A percentile compares a stretch with the other conserved stretches of the same genome.
These are phyloP conservation scores for Ganoderma boninense DNA, from an alignment of 1,284 basidiomycete genomes.

Conservation along the genomic window DNA sequence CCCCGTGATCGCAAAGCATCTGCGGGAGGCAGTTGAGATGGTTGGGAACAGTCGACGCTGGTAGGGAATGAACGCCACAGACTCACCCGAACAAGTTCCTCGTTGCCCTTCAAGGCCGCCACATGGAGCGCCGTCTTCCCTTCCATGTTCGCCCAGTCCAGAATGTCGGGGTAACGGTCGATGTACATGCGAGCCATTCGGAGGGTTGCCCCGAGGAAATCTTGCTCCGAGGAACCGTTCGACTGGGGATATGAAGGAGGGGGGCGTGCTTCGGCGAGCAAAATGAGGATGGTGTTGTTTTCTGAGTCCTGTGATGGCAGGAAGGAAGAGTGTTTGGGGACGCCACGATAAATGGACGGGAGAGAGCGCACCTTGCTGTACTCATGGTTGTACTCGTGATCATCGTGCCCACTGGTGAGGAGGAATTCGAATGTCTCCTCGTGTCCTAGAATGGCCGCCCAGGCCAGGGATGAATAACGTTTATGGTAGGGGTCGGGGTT, in stretches of 20 bases:
- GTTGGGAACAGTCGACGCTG: constrained; percentile 19
- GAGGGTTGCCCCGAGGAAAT: constrained; percentile 73
- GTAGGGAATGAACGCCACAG: constrained; percentile 38
- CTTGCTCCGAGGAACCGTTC: constrained; percentile 57
- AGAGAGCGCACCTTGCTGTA: constrained; percentile 70
- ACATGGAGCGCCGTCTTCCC: constrained; percentile 93
- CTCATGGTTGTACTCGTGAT: constrained; percentile 69
- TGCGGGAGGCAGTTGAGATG: constrained; percentile 42
- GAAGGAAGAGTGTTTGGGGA: constrained; percentile 1
- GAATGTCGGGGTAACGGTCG: constrained; percentile 82
- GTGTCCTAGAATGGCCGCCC: constrained; percentile 85
- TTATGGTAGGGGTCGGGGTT: constrained; percentile 82
- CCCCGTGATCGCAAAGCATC: constrained; percentile 90
- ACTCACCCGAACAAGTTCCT: constrained; percentile 83
- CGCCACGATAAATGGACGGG: constrained; percentile 11
- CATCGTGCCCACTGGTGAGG: constrained; percentile 85
- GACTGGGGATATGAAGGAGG: constrained; percentile 56
- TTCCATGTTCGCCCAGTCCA: constrained; percentile 90
- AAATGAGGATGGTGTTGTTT: constrained; percentile 89
- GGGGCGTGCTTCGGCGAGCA: constrained; percentile 81
- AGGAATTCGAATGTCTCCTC: constrained; percentile 93
- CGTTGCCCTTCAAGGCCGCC: constrained; percentile 88
- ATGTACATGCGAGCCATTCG: constrained; percentile 85
- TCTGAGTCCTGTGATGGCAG: constrained; percentile 75
- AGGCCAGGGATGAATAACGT: constrained; percentile 87